Evolutionary conservation across 2,329 filamentous ascomycete genomes (phyloP).

Genomic region (Sclerotinia glacialis): DNA sequence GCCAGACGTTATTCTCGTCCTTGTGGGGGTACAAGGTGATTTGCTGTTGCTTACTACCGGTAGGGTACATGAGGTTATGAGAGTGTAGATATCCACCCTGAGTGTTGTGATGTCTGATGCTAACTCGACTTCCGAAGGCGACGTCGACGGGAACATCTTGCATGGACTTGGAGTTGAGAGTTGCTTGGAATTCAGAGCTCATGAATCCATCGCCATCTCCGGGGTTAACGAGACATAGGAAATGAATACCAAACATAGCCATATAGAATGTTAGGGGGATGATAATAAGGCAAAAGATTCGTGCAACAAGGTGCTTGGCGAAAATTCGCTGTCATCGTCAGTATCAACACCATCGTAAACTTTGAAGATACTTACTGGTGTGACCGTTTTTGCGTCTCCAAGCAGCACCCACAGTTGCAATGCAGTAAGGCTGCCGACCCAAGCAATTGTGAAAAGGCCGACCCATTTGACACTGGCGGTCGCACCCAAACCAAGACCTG

Average conservation of each 20-base stretch:
- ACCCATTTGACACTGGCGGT: conserved; percentile 99
- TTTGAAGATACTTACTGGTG: conserved; percentile 53
- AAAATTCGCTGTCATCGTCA: conserved; percentile 61
- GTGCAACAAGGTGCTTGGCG: conserved; percentile 91
- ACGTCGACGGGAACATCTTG: conserved; percentile 91
- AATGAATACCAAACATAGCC: conserved; percentile 96
- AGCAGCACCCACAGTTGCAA: conserved; percentile 94
- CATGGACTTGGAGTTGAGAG: conserved; percentile 95
- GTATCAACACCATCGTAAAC: conserved; percentile 19
- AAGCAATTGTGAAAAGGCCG: conserved; percentile 95
- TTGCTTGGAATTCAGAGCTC: conserved; percentile 98
- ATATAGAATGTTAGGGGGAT: conserved; percentile 90
- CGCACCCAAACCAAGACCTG: conserved; percentile 81
- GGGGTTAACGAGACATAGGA: conserved; percentile 86
- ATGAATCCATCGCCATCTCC: conserved; percentile 99
- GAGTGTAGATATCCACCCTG: conserved; percentile 98
- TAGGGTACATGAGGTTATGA: conserved; percentile 95
- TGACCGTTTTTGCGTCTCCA: conserved; percentile 82
- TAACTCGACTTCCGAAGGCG: conserved; percentile 80
- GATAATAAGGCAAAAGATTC: conserved; percentile 85
- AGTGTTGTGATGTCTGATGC: conserved; percentile 90
- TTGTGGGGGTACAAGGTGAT: conserved; percentile 98
- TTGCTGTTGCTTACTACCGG: conserved; percentile 96
- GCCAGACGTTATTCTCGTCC: conserved; percentile 95
- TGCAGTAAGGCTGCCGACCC: conserved; percentile 88